Evolutionary conservation across 345 rosid genomes (phyloP).

Genomic region (Linum tenue): DNA sequence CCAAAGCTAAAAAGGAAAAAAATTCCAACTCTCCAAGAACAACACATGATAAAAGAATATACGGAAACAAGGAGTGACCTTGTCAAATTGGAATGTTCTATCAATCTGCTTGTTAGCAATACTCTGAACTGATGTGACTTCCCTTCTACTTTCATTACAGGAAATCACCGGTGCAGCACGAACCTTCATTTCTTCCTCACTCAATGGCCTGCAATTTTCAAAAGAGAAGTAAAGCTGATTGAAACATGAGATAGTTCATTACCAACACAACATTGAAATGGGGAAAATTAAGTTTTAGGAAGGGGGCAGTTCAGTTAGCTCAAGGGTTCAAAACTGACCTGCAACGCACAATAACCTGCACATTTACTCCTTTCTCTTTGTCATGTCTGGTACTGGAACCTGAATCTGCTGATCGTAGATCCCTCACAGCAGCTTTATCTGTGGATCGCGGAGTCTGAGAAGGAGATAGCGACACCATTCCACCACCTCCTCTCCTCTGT

Average conservation of each 20-base stretch:
- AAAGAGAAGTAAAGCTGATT: neutral
- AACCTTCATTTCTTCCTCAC: conserved; percentile 65
- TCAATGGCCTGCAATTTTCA: conserved; percentile 59
- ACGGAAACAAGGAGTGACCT: conserved; percentile 26
- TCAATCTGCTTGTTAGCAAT: conserved; percentile 97
- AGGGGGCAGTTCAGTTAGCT: neutral
- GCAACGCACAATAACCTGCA: conserved; percentile 95
- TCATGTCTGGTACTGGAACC: conserved; percentile 54
- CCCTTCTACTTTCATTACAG: conserved; percentile 76
- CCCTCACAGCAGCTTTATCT: conserved; percentile 62
- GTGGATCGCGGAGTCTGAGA: conserved; percentile 85
- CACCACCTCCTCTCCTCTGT: conserved; percentile 60
- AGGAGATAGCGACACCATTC: conserved; percentile 63
- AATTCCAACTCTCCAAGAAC: neutral
- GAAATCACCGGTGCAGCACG: conserved; percentile 86
- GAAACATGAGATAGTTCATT: neutral
- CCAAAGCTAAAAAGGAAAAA: neutral
- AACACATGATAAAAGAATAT: neutral
- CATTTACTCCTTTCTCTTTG: conserved; percentile 93
- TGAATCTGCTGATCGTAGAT: conserved; percentile 76
- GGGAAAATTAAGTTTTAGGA: too few relatives aligned
- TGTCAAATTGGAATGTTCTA: conserved; percentile 86
- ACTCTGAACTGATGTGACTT: conserved; percentile 76
- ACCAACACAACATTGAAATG: too few relatives aligned
- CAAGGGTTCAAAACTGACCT: conserved; percentile 35